phyloP scores from a whole-genome alignment of 176 grass and related monocot species.

The Themeda triandra region DNA sequence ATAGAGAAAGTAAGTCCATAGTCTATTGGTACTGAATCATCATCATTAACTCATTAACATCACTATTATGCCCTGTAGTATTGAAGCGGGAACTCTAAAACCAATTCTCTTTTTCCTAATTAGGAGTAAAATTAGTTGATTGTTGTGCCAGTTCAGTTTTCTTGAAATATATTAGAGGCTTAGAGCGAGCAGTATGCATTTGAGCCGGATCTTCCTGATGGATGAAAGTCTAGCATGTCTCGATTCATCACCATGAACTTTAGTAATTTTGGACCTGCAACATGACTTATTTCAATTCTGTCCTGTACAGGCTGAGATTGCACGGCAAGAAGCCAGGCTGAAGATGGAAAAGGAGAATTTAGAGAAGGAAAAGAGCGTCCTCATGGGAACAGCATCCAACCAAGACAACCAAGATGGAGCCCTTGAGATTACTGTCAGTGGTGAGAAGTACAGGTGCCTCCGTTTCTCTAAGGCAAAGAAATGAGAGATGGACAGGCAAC shows the following conservation, averaged over 20 bases:
- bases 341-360: conserved; percentile 94
- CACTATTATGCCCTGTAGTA: too few relatives aligned
- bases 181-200: neutral
- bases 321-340: conserved; percentile 85
- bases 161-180: conserved; percentile 4
- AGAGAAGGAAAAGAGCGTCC: conserved; percentile 97
- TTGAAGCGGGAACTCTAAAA: neutral
- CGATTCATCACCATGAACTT: neutral
- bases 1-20: too few relatives aligned
- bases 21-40: too few relatives aligned
- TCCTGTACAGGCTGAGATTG: conserved; percentile 76
- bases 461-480: conserved; percentile 99
- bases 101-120: neutral
- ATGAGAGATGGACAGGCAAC: conserved; percentile 33
- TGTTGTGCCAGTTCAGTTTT: neutral
- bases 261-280: neutral
- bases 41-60: too few relatives aligned
- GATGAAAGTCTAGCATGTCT: neutral
- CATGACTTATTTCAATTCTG: neutral
- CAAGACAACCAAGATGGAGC: conserved; percentile 96
- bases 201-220: neutral
- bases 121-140: neutral
- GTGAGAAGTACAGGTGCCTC: conserved; percentile 98
- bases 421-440: conserved; percentile 96
- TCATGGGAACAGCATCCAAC: conserved; percentile 92